Base-by-base conservation (phyloP, 2,329 filamentous ascomycete species). In the Xylaria multiplex region DNA sequence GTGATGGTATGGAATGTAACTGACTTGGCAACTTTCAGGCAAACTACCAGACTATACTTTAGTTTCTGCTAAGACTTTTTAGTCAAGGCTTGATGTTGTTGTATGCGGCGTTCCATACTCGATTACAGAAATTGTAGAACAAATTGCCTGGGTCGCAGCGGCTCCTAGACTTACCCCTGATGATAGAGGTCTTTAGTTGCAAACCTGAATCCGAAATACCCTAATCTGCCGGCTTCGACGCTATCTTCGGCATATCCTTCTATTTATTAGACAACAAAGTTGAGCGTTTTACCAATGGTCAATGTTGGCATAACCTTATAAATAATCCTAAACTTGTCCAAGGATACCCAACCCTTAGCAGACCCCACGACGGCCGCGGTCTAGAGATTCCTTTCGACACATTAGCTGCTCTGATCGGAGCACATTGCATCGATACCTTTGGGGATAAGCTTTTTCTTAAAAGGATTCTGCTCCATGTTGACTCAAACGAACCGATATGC, bases 221-320 rank as follows among this genome's bases (percentile, higher is more conserved):
- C 19, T 19, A 19, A 19, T 19, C 1, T 19, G 19, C 19, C 19
- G 19, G 19, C 19, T 19, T 19, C 19, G 8, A 46, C 6, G 37
- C n/a, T 16, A 14, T 40, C 37, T 40, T 40, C 37, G 13, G 37
- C 37, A 40, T 40, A 40, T 2, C 14, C 14, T 40, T 40, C 37
- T 40, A 40, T 13, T 40, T 40, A 11, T 40, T 40, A 14, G 37
- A 40, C 2, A 14, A 14, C 9, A 40, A 5, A 40, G 37, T 13
- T 3, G 9, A 14, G 37, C 37, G 37, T 13, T 40, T 2, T 14
- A 14, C 54, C 9, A 45, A 8, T 3, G 62, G 62, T 30, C 55
- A 64, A 19, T 64, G 62, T 24, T 64, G 62, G 62, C 55, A 54
- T 48, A 24, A 37, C n/a, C 6, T 64, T 6, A 59, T 64, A 14